phyloP scores from a whole-genome alignment of 306 rosid species.

The Alnus glutinosa region DNA sequence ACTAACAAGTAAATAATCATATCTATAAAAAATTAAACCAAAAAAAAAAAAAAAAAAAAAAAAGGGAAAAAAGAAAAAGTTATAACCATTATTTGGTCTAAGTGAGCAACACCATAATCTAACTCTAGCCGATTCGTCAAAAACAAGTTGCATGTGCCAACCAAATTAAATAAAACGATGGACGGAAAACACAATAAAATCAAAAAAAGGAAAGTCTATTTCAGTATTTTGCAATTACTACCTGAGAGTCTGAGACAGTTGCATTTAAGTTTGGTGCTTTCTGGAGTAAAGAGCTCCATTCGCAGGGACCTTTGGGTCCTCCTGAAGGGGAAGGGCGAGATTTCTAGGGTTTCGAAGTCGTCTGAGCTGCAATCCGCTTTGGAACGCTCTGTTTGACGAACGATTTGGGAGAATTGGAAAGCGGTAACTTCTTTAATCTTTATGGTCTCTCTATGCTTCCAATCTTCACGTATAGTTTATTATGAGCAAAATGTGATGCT shows the following conservation, averaged over 20 bases:
- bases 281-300: not conserved
- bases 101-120: too few relatives aligned
- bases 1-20: too few relatives aligned
- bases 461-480: not conserved
- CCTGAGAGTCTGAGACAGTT: not conserved
- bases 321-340: not conserved
- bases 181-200: too few relatives aligned
- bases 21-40: too few relatives aligned
- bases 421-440: not conserved
- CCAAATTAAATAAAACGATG: too few relatives aligned
- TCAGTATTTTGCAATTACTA: not conserved
- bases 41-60: too few relatives aligned
- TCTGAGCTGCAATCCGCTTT: not conserved
- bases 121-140: too few relatives aligned
- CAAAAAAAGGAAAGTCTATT: not conserved
- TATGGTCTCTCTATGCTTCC: not conserved
- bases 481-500: not conserved
- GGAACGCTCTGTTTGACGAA: not conserved
- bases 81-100: too few relatives aligned
- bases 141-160: too few relatives aligned
- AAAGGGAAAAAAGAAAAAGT: too few relatives aligned
- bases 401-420: not conserved
- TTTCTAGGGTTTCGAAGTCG: not conserved
- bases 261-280: not conserved
- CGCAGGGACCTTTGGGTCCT: not conserved